These are phyloP conservation scores for Hebeloma cylindrosporum DNA, from an alignment of 768 basidiomycete species.

Conservation along the genomic window DNA sequence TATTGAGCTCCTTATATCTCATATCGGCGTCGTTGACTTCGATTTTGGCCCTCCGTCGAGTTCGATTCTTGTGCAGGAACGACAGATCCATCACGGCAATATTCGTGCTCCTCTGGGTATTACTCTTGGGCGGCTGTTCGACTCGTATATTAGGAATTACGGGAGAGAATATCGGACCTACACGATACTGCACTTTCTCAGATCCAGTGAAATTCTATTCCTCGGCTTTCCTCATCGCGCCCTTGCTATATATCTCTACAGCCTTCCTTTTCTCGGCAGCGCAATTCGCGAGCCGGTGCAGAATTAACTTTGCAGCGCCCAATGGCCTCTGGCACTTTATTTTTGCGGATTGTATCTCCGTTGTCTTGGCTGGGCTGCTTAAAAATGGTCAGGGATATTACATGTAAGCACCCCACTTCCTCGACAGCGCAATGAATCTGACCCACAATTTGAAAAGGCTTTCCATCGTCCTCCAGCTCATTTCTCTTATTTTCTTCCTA, in stretches of 20 bases:
- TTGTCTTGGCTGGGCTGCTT: conserved; percentile 9
- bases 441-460: neutral
- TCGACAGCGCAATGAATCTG: neutral
- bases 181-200: conserved; percentile 1
- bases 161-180: neutral
- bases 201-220: conserved; percentile 9
- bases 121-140: neutral
- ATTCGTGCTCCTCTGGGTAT: conserved; percentile 9
- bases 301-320: conserved; percentile 3
- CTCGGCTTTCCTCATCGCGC: conserved; percentile 6
- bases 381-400: conserved; percentile 10
- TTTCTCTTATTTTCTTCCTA: conserved; percentile 16
- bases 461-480: conserved; percentile 11
- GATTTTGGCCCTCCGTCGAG: conserved; percentile 8
- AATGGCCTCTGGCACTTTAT: conserved; percentile 7
- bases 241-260: conserved; percentile 11
- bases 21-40: conserved; percentile 7
- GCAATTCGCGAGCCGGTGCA: conserved; percentile 5
- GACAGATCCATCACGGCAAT: conserved; percentile 9
- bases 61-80: conserved; percentile 1
- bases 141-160: conserved; percentile 8
- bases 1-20: conserved; percentile 1
- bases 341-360: conserved; percentile 2
- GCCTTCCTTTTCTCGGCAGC: conserved; percentile 10
- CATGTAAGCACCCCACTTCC: conserved; percentile 6